Evolutionary conservation across 148 eudicot genomes (phyloP).

Genomic region (Chenopodium berlandieri): DNA sequence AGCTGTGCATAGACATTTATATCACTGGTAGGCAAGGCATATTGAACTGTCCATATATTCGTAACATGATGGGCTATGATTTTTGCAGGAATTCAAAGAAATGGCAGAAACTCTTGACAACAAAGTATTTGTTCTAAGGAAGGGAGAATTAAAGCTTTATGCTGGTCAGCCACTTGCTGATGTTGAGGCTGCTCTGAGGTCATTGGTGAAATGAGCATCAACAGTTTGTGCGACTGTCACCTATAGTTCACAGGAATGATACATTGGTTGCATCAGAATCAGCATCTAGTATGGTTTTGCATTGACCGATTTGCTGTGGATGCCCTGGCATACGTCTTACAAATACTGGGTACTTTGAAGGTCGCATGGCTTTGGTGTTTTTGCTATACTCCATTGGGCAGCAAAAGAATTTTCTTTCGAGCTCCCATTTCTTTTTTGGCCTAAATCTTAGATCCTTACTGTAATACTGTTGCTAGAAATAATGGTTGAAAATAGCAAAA

Average conservation of each 20-base stretch:
- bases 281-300: background rate
- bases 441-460: background rate
- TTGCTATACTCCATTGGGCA: background rate
- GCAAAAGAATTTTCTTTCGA: background rate
- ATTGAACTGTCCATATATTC: background rate
- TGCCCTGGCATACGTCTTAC: background rate
- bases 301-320: background rate
- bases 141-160: constrained; percentile 72
- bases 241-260: background rate
- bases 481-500: background rate
- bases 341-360: background rate
- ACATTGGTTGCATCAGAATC: background rate
- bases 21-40: background rate
- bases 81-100: constrained; percentile 53
- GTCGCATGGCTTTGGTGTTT: background rate
- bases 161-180: constrained; percentile 84
- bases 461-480: background rate
- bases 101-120: constrained; percentile 36
- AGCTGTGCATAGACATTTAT: background rate
- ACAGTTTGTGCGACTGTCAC: background rate
- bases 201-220: constrained; percentile 36
- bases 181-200: constrained; percentile 60
- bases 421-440: background rate
- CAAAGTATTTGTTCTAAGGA: constrained; percentile 68
- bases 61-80: background rate